phyloP scores from a whole-genome alignment of 306 rosid species.

The Carpinus fangiana region DNA sequence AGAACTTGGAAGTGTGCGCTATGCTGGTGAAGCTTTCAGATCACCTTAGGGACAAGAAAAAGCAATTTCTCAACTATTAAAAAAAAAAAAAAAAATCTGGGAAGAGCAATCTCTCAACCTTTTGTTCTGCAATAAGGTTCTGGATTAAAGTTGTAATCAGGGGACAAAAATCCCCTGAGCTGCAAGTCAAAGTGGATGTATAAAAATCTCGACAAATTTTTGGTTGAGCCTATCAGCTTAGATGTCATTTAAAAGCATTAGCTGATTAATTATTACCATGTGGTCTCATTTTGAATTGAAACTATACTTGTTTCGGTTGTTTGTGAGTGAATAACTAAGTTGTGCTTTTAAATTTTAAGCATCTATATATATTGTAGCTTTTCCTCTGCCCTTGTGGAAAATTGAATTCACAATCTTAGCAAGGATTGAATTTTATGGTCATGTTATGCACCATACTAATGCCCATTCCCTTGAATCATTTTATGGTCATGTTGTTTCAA shows the following conservation, averaged over 20 bases:
- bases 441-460: too few species aligned
- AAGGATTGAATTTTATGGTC: neutral
- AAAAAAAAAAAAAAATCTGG: neutral
- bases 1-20: constrained; percentile 87
- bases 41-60: constrained; percentile 50
- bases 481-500: too few species aligned
- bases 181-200: neutral
- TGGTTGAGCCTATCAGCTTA: constrained; percentile 9
- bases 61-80: neutral
- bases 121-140: neutral
- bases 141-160: neutral
- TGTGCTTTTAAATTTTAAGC: neutral
- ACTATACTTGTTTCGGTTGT: constrained; percentile 8
- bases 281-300: neutral
- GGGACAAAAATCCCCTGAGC: constrained; percentile 1
- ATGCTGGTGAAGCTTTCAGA: constrained; percentile 93
- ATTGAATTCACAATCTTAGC: neutral
- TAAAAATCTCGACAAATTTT: constrained; percentile 1
- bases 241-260: neutral
- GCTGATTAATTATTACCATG: neutral
- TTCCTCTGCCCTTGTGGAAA: constrained; percentile 1
- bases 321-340: constrained; percentile 18
- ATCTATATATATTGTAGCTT: neutral
- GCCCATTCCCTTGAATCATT: too few species aligned
- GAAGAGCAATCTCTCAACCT: neutral